A percentile compares a stretch with the other conserved stretches of the same genome.
Evolutionary conservation across 352 stramenopile species (phyloP).

Genomic region (Globisporangium cystogenes): DNA sequence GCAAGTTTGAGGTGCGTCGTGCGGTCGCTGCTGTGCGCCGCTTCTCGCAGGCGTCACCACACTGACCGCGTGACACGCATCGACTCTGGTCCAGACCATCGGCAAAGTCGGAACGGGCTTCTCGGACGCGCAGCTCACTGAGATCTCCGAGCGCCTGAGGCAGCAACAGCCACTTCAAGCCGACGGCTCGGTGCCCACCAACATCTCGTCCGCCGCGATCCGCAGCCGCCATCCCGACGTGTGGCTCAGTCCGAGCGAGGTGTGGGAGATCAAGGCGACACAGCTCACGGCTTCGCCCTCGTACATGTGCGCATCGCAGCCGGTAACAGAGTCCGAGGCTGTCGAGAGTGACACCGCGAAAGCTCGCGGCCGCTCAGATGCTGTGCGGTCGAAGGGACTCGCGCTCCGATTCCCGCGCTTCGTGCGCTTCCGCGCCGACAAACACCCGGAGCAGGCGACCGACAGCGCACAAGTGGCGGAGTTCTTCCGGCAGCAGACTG

Average conservation of each 20-base stretch:
- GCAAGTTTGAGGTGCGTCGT: slow-evolving; percentile 90
- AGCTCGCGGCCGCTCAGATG: slow-evolving; percentile 3
- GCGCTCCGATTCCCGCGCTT: slow-evolving; percentile 99
- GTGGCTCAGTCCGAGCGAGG: slow-evolving; percentile 92
- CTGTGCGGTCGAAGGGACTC: slow-evolving; percentile 70
- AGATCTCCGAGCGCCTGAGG: slow-evolving; percentile 51
- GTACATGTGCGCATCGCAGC: slow-evolving; percentile 87
- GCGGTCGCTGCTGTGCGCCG: background rate
- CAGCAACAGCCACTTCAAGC: slow-evolving; percentile 28
- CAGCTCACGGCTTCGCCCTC: slow-evolving; percentile 95
- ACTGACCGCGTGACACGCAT: background rate
- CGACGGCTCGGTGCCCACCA: slow-evolving; percentile 45
- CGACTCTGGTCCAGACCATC: slow-evolving; percentile 43
- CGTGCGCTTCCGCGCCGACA: slow-evolving; percentile 94
- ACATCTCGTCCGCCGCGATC: slow-evolving; percentile 34
- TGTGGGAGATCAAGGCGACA: slow-evolving; percentile 99
- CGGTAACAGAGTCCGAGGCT: background rate
- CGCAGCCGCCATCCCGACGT: slow-evolving; percentile 81
- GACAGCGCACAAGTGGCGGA: slow-evolving; percentile 90
- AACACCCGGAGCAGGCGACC: slow-evolving; percentile 93
- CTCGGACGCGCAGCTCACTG: slow-evolving; percentile 92
- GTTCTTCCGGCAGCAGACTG: slow-evolving; percentile 50
- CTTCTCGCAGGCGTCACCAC: too few relatives aligned
- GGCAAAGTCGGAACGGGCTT: slow-evolving; percentile 97
- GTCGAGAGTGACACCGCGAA: background rate